Base-by-base conservation (phyloP, 2,329 filamentous ascomycete genomes). In the Fonsecaea monophora region DNA sequence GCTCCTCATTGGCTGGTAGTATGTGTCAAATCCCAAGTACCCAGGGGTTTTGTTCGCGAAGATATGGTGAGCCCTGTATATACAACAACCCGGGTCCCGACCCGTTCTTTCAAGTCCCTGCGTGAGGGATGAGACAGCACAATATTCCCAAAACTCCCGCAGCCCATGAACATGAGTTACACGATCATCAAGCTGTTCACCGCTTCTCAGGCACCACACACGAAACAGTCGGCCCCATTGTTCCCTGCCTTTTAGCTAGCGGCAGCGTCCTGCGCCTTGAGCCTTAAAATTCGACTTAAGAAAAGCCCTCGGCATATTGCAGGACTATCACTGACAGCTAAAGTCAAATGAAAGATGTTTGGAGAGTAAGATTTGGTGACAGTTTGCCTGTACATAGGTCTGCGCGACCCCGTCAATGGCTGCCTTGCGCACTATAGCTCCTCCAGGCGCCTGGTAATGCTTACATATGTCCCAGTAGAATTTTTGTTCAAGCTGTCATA, bases 401-500 rank as follows among this genome's bases (percentile, higher is more conserved):
- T 53, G 25, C 34, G 34, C 45, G 1, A 13, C 18, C 45, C 21
- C 21, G 18, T 42, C 42, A 37, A 18, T 10, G 38, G 38, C 18
- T 59, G 58, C 32, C 62, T 57, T 53, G 32, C 38, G 6, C 45
- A 50, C 18, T 12, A 50, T 34, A 48, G 37, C 21, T 53, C 48
- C 25, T 40, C 60, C 54, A 18, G 32, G 53, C 67, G 63, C 64
- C 60, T 38, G 37, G 6, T 45, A 63, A 64, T 68, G 66, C 62
- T 35, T 35, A 60, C 56, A 30, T 45, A 15, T 54, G 38, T 65
- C 57, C 38, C 32, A 13, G 40, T 35, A 55, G 32, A 25, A 32
- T n/a, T 32, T 62, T 54, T 54, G 57, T 64, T 58, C 60, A 66
- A 66, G 53, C 37, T 50, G 57, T 68, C 62, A 61, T 63, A 68